These are phyloP conservation scores for Saccharomyces hybrid DNA, from an alignment of 1,139 yeast genomes.

Conservation along the genomic window DNA sequence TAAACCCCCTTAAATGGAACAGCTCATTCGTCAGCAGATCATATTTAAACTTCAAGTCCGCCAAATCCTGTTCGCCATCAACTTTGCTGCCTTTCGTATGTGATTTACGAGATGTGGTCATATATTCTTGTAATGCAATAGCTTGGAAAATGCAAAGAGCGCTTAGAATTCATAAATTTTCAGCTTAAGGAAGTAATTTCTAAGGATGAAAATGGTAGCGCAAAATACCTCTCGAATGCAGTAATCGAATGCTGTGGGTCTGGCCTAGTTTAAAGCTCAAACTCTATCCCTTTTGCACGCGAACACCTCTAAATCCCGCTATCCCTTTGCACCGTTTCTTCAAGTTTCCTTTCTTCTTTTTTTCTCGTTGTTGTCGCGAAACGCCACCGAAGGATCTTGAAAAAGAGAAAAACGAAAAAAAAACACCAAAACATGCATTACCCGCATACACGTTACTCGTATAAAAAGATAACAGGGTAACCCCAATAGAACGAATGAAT, in stretches of 20 bases:
- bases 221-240: background rate
- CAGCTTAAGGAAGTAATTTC: background rate
- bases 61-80: conserved; percentile 1
- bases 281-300: background rate
- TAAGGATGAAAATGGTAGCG: background rate
- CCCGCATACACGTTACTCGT: background rate
- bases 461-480: background rate
- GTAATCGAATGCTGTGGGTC: conserved; percentile 1
- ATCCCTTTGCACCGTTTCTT: background rate
- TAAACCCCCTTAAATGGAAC: conserved; percentile 38
- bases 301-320: background rate
- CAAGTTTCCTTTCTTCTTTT: background rate
- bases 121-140: conserved; percentile 4
- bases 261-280: background rate
- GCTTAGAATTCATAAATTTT: background rate
- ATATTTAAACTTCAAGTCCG: conserved; percentile 29
- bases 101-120: conserved; percentile 1
- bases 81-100: conserved; percentile 2
- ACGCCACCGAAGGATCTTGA: background rate
- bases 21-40: conserved; percentile 36
- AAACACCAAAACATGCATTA: background rate
- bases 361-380: background rate
- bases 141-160: background rate
- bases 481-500: background rate
- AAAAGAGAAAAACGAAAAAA: background rate